Base-by-base conservation (phyloP, 2,329 filamentous ascomycete species). In the Botrytis fragariae region DNA sequence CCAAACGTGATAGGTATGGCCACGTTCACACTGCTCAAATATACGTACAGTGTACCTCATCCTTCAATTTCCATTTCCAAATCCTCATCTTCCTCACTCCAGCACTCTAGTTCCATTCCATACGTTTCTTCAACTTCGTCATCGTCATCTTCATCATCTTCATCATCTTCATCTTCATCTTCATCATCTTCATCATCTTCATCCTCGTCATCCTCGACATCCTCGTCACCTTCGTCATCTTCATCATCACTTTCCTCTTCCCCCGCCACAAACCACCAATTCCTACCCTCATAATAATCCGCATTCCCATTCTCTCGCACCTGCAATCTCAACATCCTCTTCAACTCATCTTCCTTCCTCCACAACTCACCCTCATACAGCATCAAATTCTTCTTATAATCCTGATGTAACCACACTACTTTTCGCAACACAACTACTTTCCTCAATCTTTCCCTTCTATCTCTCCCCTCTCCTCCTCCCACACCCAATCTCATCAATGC, bases 141-240 rank as follows among this genome's bases (percentile, higher is more conserved):
- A n/a, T 3, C 44, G 20, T 18, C 44, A 4, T 25, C 42, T 7
- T 4, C 64, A 1, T 18, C 32, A 6, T 6, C 25, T 5, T 22
- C 35, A 4, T 48, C 4, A 0, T 25, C 20, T 18, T 25, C 45
- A 12, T 25, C 25, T 4, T 14, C 32, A 61, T 37, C 35, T 5
- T 7, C 32, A 1, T 60, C 4, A 22, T 61, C 35, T 1, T 60
- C 35, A 10, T 18, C 18, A 0, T 45, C 44, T 0, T 45, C 44
- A 2, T 14, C 32, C 14, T 12, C 32, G 0, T 4, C 44, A 35
- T 35, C 20, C 32, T 32, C n/a, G n/a, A n/a, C 32, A 10, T 44
- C 16, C 1, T 44, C n/a, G n/a, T n/a, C n/a, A n/a, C n/a, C n/a
- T 1, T 48, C 45, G 0, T 25, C 45, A 51, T n/a, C 35, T 3